These are phyloP conservation scores for Blastobotrys malaysiensis DNA, from an alignment of 1,139 yeast genomes.

Conservation along the genomic window DNA sequence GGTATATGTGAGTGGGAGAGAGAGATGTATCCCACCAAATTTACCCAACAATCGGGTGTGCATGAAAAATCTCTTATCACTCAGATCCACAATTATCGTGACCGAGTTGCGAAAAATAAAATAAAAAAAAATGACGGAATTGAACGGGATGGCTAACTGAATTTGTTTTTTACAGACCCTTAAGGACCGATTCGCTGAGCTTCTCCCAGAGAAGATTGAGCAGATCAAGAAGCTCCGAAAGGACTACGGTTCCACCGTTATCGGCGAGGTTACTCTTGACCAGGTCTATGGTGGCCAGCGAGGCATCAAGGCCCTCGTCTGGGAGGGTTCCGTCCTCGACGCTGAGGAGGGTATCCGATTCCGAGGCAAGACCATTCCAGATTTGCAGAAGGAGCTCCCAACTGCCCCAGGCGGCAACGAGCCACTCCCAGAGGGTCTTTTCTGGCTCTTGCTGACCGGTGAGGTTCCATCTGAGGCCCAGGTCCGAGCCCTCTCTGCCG, in stretches of 20 bases:
- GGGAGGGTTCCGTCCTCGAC: constrained; percentile 99
- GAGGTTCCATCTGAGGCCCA: constrained; percentile 55
- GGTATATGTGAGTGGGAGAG: not conserved
- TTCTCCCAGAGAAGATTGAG: constrained; percentile 87
- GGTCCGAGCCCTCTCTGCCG: constrained; percentile 48
- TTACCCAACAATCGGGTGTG: not conserved
- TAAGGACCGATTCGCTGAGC: constrained; percentile 89
- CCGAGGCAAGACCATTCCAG: constrained; percentile 98
- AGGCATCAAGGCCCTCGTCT: constrained; percentile 94
- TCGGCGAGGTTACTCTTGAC: constrained; percentile 90
- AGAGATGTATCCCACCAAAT: not conserved
- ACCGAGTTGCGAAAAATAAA: too few relatives aligned
- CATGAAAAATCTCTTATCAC: not conserved
- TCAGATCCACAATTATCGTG: not conserved
- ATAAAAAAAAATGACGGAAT: not conserved
- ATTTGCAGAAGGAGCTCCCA: constrained; percentile 87
- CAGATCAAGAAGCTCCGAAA: constrained; percentile 85
- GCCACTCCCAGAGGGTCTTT: constrained; percentile 58
- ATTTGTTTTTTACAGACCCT: constrained; percentile 45
- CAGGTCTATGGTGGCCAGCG: constrained; percentile 99
- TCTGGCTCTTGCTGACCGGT: constrained; percentile 60
- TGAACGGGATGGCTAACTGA: not conserved
- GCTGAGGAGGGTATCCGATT: constrained; percentile 97
- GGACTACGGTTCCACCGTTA: constrained; percentile 81
- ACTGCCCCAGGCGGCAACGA: constrained; percentile 78